Conservation (phyloP, 176 grass and related monocot genomes). For the Avena atlantica region DNA sequence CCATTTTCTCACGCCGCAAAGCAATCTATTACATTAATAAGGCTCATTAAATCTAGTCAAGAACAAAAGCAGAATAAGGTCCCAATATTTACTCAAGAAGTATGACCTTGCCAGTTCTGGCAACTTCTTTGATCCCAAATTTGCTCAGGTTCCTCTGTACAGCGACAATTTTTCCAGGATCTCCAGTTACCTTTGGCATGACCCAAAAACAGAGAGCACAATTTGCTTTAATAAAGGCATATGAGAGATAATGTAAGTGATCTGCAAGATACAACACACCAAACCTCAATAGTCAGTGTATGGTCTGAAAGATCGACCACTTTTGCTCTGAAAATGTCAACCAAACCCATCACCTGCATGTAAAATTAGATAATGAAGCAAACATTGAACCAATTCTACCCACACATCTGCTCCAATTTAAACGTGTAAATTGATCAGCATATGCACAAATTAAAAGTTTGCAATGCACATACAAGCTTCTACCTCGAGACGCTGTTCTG, state of each 20-base stretch:
- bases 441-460: neutral
- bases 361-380: slow-evolving; percentile 8
- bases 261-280: slow-evolving; percentile 7
- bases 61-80: neutral
- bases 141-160: slow-evolving; percentile 63
- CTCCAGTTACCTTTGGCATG: slow-evolving; percentile 66
- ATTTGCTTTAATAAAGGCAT: slow-evolving; percentile 17
- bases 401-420: neutral
- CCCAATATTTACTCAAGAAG: slow-evolving; percentile 16
- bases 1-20: slow-evolving; percentile 63
- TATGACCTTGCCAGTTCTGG: slow-evolving; percentile 81
- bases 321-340: slow-evolving; percentile 72
- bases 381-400: neutral
- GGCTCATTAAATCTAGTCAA: slow-evolving; percentile 1
- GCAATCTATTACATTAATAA: slow-evolving; percentile 33
- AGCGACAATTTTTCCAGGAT: slow-evolving; percentile 78
- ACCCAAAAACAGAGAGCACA: neutral
- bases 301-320: slow-evolving; percentile 72
- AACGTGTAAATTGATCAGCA: neutral
- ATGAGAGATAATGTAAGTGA: neutral
- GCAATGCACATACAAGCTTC: neutral
- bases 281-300: slow-evolving; percentile 68
- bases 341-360: slow-evolving; percentile 74
- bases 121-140: slow-evolving; percentile 83
- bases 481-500: slow-evolving; percentile 71